These are phyloP conservation scores for Chalaropsis thielavioides DNA, from an alignment of 2,329 filamentous ascomycete species.

Conservation along the genomic window DNA sequence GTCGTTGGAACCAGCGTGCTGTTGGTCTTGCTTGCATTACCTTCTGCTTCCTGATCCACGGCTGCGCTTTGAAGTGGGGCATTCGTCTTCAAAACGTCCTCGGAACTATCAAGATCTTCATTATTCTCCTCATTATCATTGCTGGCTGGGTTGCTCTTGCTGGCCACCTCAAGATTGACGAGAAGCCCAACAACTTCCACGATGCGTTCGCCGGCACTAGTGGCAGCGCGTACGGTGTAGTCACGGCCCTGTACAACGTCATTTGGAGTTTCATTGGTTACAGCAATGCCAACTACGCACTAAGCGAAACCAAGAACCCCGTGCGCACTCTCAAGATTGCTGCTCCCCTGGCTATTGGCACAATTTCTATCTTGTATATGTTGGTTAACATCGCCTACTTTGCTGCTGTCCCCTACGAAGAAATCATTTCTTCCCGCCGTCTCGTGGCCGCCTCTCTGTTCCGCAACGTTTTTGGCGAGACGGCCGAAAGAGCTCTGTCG, in stretches of 20 bases:
- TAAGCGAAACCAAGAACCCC: constrained; percentile 52
- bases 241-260: constrained; percentile 58
- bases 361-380: constrained; percentile 49
- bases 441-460: constrained; percentile 42
- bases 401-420: constrained; percentile 39
- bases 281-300: constrained; percentile 52
- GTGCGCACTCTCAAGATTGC: constrained; percentile 50
- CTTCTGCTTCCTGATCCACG: constrained; percentile 50
- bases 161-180: constrained; percentile 43
- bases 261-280: constrained; percentile 58
- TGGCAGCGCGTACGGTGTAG: constrained; percentile 49
- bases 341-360: constrained; percentile 44
- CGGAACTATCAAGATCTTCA: constrained; percentile 49
- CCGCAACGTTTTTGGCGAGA: constrained; percentile 39
- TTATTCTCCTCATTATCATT: constrained; percentile 51
- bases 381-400: constrained; percentile 55
- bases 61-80: constrained; percentile 48
- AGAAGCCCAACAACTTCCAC: constrained; percentile 46
- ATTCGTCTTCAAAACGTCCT: constrained; percentile 52
- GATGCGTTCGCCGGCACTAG: constrained; percentile 52
- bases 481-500: constrained; percentile 43
- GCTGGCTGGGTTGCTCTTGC: constrained; percentile 47
- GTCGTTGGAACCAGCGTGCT: constrained; percentile 52
- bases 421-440: constrained; percentile 37
- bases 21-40: constrained; percentile 54